Evolutionary conservation across 2,329 filamentous ascomycete genomes (phyloP).

Genomic region (Arthroderma uncinatum): DNA sequence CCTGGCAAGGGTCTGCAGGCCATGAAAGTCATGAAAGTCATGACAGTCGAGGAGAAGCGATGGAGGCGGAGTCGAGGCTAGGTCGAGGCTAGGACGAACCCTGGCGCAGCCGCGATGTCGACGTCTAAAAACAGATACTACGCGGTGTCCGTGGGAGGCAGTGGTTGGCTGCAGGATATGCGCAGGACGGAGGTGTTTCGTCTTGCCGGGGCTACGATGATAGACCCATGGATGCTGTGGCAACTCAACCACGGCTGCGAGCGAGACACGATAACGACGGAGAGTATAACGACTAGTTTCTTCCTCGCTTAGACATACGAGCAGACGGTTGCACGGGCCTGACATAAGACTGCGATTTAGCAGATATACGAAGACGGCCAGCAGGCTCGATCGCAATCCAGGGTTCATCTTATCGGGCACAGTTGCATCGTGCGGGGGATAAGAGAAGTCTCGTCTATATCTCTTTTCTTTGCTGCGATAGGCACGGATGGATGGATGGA

Average conservation of each 20-base stretch:
- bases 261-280: too few relatives aligned
- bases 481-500: background rate
- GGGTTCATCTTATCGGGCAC: background rate
- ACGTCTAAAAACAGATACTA: background rate
- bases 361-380: too few relatives aligned
- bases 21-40: too few relatives aligned
- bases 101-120: too few relatives aligned
- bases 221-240: too few relatives aligned
- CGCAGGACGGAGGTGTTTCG: background rate
- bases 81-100: too few relatives aligned
- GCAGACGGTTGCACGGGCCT: background rate
- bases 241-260: too few relatives aligned
- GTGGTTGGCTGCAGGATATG: background rate
- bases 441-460: background rate
- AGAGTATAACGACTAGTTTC: background rate
- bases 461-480: background rate
- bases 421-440: background rate
- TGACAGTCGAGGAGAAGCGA: background rate
- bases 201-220: background rate
- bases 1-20: too few relatives aligned
- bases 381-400: too few relatives aligned
- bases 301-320: background rate
- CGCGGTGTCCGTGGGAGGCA: background rate
- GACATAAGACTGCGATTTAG: background rate
- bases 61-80: too few relatives aligned